Evolutionary conservation across 257 asterid genomes (phyloP), one percentile per base, ranked within the genome.

Genomic region (Hygrophila difformis): DNA sequence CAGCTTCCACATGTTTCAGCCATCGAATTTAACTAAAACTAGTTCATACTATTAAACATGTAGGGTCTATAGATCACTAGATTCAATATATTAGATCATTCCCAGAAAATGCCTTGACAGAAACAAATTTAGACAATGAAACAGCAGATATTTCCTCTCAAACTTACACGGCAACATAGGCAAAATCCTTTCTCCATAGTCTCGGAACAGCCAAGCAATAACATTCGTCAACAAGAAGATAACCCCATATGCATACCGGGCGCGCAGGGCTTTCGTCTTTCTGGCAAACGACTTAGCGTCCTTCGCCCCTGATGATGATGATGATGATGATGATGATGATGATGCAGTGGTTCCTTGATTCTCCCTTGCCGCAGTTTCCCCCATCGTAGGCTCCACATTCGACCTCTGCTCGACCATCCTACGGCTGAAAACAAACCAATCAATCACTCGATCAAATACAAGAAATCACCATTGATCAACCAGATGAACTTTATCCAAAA

Each of bases 121-220:
- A n/a, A n/a, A n/a, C n/a, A n/a, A n/a, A n/a, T n/a, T n/a, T n/a
- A n/a, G n/a, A n/a, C n/a, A n/a, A n/a, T n/a, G n/a, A n/a, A n/a
- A n/a, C n/a, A n/a, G n/a, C n/a, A n/a, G n/a, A n/a, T n/a, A n/a
- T n/a, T n/a, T n/a, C n/a, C n/a, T n/a, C n/a, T n/a, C 56, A 11
- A 44, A 62, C 94, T 83, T 65, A 87, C 97, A 80, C 23, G 68
- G 81, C 29, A 87, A 66, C 66, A 80, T 28, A 9, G 85, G 84
- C 19, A 73, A 64, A 58, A 71, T 55, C 68, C 53, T 72, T 46
- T 81, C 78, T 5, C 95, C 93, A 57, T 87, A 87, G 60, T 87
- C 97, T 5, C 95, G 79, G 18, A 83, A 59, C 26, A 87, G 78
- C 94, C 97, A 87, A 26, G 91, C 97, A 39, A 83, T 67, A 31